These are phyloP conservation scores for Coemansia sp. DNA, from an alignment of 192 early-diverging fungal species.

Conservation along the genomic window DNA sequence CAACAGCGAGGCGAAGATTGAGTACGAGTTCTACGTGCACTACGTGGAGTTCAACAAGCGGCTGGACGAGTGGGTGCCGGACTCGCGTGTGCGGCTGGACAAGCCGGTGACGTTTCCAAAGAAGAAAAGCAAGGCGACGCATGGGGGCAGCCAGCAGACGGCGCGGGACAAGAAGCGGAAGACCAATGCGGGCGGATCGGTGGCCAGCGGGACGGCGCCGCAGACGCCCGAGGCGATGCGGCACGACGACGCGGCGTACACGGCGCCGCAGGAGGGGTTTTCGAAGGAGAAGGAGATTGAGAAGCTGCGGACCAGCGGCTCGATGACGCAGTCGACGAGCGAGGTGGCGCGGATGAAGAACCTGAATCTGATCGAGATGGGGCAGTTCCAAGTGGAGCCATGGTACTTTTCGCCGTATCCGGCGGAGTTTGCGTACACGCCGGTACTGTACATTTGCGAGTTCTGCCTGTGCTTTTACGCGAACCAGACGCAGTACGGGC, in stretches of 20 bases:
- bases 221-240: constrained; percentile 42
- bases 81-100: constrained; percentile 61
- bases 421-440: constrained; percentile 71
- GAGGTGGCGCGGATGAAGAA: constrained; percentile 96
- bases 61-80: constrained; percentile 90
- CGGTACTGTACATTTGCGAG: constrained; percentile 89
- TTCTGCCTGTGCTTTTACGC: constrained; percentile 88
- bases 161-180: constrained; percentile 47
- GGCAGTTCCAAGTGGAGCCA: constrained; percentile 84
- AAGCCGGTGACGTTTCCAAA: constrained; percentile 71
- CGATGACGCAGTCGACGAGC: constrained; percentile 94
- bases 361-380: constrained; percentile 88
- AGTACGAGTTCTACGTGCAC: constrained; percentile 89
- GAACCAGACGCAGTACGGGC: constrained; percentile 65
- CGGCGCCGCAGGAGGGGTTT: constrained; percentile 53
- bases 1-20: constrained; percentile 15
- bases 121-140: constrained; percentile 50
- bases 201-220: constrained; percentile 37
- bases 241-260: constrained; percentile 45
- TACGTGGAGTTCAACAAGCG: constrained; percentile 98
- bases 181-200: constrained; percentile 48
- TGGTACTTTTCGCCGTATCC: constrained; percentile 99
- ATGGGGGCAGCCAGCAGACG: constrained; percentile 26
- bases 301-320: constrained; percentile 85
- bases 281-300: constrained; percentile 97